Conservation (phyloP, 2,329 filamentous ascomycete genomes). For the Thelonectria rubi region DNA sequence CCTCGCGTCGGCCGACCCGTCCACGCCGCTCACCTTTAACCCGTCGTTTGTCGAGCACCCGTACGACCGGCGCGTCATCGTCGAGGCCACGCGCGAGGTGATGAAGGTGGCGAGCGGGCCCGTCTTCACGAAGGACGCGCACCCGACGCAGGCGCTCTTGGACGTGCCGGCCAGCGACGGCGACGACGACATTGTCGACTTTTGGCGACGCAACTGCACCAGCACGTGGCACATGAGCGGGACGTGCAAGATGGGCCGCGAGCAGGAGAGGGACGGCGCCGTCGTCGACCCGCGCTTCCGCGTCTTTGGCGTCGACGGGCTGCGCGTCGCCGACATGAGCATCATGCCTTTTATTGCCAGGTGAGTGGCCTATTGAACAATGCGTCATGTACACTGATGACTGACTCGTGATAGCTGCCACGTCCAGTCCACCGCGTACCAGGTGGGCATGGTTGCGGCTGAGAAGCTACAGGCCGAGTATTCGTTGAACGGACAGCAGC, state of each 20-base stretch:
- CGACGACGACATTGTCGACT: constrained; percentile 31
- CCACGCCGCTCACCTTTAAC: constrained; percentile 24
- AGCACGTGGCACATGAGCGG: constrained; percentile 35
- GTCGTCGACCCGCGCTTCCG: constrained; percentile 51
- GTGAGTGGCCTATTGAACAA: constrained; percentile 7
- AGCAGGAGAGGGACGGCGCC: constrained; percentile 10
- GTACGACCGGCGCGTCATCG: constrained; percentile 27
- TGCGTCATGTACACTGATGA: too few species aligned
- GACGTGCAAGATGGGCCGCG: constrained; percentile 25
- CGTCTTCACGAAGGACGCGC: constrained; percentile 23
- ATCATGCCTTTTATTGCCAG: constrained; percentile 54
- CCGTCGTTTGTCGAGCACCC: constrained; percentile 25
- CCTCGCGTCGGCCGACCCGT: constrained; percentile 22
- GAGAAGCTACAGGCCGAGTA: constrained; percentile 30
- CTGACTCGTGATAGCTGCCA: constrained; percentile 10
- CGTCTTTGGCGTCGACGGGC: constrained; percentile 56
- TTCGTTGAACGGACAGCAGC: constrained; percentile 24
- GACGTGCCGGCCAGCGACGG: constrained; percentile 23
- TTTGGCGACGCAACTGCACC: constrained; percentile 26
- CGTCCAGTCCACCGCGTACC: constrained; percentile 31
- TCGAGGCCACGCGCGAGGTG: constrained; percentile 29
- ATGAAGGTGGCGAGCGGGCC: constrained; percentile 21
- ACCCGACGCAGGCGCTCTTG: constrained; percentile 19
- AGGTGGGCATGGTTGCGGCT: constrained; percentile 30
- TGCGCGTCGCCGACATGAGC: constrained; percentile 62